Evolutionary conservation across 805 yeast species (phyloP), one percentile per base, ranked within the genome.

Genomic region (Lachancea thermotolerans): DNA sequence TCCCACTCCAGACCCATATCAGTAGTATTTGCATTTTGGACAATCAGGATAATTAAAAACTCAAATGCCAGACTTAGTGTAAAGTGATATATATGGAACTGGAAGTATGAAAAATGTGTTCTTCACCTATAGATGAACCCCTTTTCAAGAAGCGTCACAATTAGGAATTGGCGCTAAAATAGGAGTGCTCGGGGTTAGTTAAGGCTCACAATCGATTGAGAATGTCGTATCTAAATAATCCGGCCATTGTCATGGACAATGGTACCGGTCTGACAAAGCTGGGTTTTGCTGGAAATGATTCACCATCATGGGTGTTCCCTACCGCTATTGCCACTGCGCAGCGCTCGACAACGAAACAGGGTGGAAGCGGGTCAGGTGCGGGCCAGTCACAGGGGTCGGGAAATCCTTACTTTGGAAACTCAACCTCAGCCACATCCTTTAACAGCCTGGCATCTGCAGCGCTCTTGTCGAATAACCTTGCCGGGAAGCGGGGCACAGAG

Each of bases 181-280:
- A 15, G 37, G 21, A 16, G 21, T 7, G 11, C 11, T 15, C 5
- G 37, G 37, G 21, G 10, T 30, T 30, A 11, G n/a, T 12, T 17
- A 21, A 21, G n/a, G 11, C 35, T 33, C 21, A 21, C 25, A 10
- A 40, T 10, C 29, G 11, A 9, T n/a, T 14, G 27, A 35, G 18
- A 32, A 79, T 79, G 84, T 74, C 82, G 36, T 72, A 78, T 62
- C 70, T 80, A 68, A 81, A 81, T 53, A 82, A 86, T 48, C 96
- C 96, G 35, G 95, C 96, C 48, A 91, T 89, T 73, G 95, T 89
- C 65, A 89, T 89, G 96, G 96, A 88, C 75, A 91, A 91, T 66
- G 99, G 99, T 76, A 93, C 99, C 57, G 99, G 99, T 54, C 74
- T 90, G 57, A 93, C 99, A 63, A 93, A 93, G 66, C 76, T 93